Conservation (phyloP, 2,329 filamentous ascomycete species). For the Aspergillus japonicus region DNA sequence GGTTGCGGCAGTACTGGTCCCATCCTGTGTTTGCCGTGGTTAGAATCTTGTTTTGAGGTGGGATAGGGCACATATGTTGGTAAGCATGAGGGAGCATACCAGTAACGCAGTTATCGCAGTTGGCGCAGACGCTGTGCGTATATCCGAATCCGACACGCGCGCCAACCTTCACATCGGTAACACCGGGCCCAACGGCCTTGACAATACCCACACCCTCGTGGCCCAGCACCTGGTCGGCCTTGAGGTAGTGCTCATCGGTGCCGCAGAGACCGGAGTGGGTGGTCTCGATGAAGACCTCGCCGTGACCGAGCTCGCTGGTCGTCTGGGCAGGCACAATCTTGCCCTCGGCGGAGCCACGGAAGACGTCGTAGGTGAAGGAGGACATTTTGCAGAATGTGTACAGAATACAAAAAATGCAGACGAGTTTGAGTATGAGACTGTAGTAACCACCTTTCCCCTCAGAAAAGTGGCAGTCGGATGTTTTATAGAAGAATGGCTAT, state of each 20-base stretch:
- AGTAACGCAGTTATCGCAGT: constrained; percentile 31
- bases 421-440: too few species aligned
- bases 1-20: constrained; percentile 27
- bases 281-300: constrained; percentile 21
- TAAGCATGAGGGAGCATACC: constrained; percentile 7
- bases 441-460: too few species aligned
- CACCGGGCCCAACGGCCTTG: constrained; percentile 46
- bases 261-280: constrained; percentile 26
- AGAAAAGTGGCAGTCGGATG: not conserved
- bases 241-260: constrained; percentile 23
- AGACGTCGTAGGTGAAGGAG: constrained; percentile 15
- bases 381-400: not conserved
- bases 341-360: constrained; percentile 19
- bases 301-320: constrained; percentile 9
- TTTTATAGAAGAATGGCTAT: too few species aligned
- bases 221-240: constrained; percentile 40
- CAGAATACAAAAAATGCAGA: too few species aligned
- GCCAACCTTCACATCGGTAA: constrained; percentile 46
- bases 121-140: constrained; percentile 27
- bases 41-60: not conserved
- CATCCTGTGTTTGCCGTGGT: constrained; percentile 8
- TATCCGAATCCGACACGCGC: constrained; percentile 36
- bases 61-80: too few species aligned
- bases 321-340: constrained; percentile 13
- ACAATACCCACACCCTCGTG: constrained; percentile 56